Base-by-base conservation (phyloP, 805 yeast species). In the Wickerhamiella slavikovae region DNA sequence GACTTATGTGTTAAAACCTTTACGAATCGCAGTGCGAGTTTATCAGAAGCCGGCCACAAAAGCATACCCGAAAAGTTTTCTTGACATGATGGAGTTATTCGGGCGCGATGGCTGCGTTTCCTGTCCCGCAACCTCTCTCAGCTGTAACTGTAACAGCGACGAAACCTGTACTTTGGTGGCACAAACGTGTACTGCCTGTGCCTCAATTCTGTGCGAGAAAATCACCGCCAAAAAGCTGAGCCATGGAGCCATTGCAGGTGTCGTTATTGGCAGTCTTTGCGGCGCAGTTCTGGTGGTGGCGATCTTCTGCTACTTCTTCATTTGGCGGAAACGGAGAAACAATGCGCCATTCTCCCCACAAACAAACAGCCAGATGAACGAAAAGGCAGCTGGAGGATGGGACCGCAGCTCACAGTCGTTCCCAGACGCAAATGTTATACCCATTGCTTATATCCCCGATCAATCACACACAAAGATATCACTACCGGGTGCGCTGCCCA, bases 401-500 rank as follows among this genome's bases (percentile, higher is more conserved):
- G 17, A 28, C 21, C 28, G 20, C 11, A 13, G 14, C 20, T 9
- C 25, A 8, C 27, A 27, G 22, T 28, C 34, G 35, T 48, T 44
- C 76, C 18, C 66, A 82, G 5, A 66, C 72, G 76, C 92, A 10
- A 82, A 83, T 49, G 71, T 83, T 38, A 64, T 83, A 36, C 93
- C 93, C 13, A 74, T 85, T 33, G 93, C 93, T 2, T 83, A 82
- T 47, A 78, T 83, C 35, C 96, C 95, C 0, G 95, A 95, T 22
- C 94, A 82, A 26, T 77, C 46, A 18, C n/a, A n/a, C n/a, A n/a
- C n/a, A n/a, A n/a, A n/a, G n/a, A n/a, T n/a, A n/a, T n/a, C n/a
- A n/a, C n/a, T n/a, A n/a, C n/a, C n/a, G n/a, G n/a, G n/a, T n/a
- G 36, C 41, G 22, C 37, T 32, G 12, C 41, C 35, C 30, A 40